A percentile compares a stretch with the other conserved stretches of the same genome.
Conservation (phyloP, 2,329 filamentous ascomycete genomes). For the Nemania serpens region DNA sequence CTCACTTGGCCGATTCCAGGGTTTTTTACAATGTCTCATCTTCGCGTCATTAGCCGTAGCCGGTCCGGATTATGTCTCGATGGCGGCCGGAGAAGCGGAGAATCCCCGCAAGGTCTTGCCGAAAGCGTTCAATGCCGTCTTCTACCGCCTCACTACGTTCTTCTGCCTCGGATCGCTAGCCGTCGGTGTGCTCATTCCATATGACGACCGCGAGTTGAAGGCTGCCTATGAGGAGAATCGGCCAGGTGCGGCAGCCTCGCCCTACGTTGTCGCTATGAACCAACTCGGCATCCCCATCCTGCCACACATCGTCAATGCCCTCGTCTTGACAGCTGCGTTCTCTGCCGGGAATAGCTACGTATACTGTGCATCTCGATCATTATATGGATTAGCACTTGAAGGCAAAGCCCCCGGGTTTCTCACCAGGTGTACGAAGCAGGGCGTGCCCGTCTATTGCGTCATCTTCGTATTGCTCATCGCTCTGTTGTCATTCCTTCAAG, state of each 20-base stretch:
- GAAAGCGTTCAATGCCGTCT: conserved; percentile 76
- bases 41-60: conserved; percentile 69
- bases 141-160: conserved; percentile 76
- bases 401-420: conserved; percentile 67
- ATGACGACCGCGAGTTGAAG: conserved; percentile 66
- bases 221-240: conserved; percentile 62
- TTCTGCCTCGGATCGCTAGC: conserved; percentile 76
- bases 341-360: conserved; percentile 71
- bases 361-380: conserved; percentile 70
- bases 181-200: conserved; percentile 73
- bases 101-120: conserved; percentile 73
- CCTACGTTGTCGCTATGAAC: conserved; percentile 71
- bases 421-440: conserved; percentile 62
- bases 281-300: conserved; percentile 65
- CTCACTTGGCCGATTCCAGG: conserved; percentile 71
- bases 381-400: conserved; percentile 71
- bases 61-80: conserved; percentile 63
- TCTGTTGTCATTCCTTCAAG: conserved; percentile 73
- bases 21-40: conserved; percentile 77
- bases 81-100: conserved; percentile 70
- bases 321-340: conserved; percentile 69
- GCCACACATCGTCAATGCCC: conserved; percentile 74
- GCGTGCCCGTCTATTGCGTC: conserved; percentile 78
- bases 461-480: conserved; percentile 67
- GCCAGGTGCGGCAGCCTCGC: conserved; percentile 71